Percentiles rank a stretch among this genome's conserved stretches.
Evolutionary conservation across 495 filamentous ascomycete species (phyloP).

Genomic region (Daldinia loculata): DNA sequence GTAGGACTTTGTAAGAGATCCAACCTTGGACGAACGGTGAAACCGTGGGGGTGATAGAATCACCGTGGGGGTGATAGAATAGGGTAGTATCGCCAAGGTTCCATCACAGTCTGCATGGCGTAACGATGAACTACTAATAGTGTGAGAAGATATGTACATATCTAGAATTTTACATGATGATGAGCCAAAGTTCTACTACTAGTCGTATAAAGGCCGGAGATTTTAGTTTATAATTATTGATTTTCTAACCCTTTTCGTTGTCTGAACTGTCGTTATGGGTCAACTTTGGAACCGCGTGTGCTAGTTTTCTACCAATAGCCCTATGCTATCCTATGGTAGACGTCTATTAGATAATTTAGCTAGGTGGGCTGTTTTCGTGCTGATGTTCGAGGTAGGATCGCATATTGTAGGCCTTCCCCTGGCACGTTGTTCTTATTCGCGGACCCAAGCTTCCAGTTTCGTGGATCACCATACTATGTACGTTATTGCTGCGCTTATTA

Average conservation of each 20-base stretch:
- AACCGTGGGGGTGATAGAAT: conserved; percentile 6
- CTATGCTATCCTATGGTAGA: background rate
- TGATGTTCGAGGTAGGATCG: background rate
- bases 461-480: conserved; percentile 3
- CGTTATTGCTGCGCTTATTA: background rate
- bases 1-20: background rate
- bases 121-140: conserved; percentile 3
- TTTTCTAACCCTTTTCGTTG: background rate
- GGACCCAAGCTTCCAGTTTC: conserved; percentile 8
- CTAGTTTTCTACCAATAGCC: background rate
- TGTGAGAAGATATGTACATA: background rate
- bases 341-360: background rate
- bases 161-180: background rate
- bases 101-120: conserved; percentile 8
- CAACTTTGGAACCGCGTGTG: background rate
- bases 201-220: background rate
- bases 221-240: background rate
- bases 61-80: conserved; percentile 5
- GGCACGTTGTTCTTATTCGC: conserved; percentile 5
- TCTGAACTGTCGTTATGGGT: background rate
- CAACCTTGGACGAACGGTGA: background rate
- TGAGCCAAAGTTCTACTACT: background rate
- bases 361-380: background rate
- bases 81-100: conserved; percentile 7
- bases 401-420: background rate